phyloP scores from a whole-genome alignment of 2,329 filamentous ascomycete genomes.

The Ophiostoma australiae region DNA sequence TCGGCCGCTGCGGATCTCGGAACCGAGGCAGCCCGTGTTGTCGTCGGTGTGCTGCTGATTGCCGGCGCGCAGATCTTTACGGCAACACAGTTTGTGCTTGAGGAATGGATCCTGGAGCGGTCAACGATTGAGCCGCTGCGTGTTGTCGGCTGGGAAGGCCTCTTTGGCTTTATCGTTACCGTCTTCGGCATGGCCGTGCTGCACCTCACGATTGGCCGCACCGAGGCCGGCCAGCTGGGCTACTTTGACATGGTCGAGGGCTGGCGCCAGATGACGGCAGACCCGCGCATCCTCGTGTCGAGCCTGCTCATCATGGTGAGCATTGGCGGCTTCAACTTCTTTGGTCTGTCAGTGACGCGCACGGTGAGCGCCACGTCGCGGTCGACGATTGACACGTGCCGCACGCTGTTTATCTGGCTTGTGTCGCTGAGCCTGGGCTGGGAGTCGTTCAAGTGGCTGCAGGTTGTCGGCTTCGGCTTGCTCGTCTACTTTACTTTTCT shows the following conservation, averaged over 20 bases:
- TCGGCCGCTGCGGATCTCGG: constrained; percentile 36
- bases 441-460: constrained; percentile 97
- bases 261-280: constrained; percentile 70
- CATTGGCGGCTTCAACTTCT: constrained; percentile 99
- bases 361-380: constrained; percentile 86
- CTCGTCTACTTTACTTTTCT: constrained; percentile 95
- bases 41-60: constrained; percentile 84
- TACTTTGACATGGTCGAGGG: constrained; percentile 90
- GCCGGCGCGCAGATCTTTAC: constrained; percentile 95
- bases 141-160: constrained; percentile 92
- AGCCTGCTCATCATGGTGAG: constrained; percentile 94
- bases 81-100: constrained; percentile 89
- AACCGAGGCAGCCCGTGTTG: constrained; percentile 55
- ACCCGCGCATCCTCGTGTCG: constrained; percentile 65
- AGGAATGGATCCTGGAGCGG: constrained; percentile 80
- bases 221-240: constrained; percentile 66
- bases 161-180: constrained; percentile 84
- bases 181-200: constrained; percentile 72
- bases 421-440: constrained; percentile 88
- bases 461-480: constrained; percentile 80
- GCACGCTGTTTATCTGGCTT: constrained; percentile 97
- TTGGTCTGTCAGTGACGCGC: constrained; percentile 88
- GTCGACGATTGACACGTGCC: constrained; percentile 94
- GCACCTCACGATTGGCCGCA: constrained; percentile 71
- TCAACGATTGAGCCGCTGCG: constrained; percentile 69